These are phyloP conservation scores for Pseudoscleropodium purum DNA, from an alignment of 225 moss, liverwort and hornwort genomes.

Conservation along the genomic window DNA sequence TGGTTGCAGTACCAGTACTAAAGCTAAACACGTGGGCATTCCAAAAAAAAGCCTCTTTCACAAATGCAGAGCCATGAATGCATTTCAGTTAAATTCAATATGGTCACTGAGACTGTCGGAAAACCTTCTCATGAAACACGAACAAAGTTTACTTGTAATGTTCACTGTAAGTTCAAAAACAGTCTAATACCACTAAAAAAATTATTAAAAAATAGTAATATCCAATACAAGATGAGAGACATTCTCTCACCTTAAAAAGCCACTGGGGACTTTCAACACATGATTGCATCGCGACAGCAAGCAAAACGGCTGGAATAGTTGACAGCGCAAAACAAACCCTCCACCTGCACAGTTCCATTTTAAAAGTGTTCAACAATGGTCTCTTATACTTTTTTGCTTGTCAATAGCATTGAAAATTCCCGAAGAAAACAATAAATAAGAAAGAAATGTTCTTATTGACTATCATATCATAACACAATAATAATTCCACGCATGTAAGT, in stretches of 20 bases:
- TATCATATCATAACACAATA: too few species aligned
- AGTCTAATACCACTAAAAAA: not conserved
- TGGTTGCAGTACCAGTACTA: not conserved
- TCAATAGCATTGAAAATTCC: too few species aligned
- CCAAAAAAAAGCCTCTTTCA: not conserved
- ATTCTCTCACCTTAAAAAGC: constrained; percentile 37
- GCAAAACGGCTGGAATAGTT: constrained; percentile 27
- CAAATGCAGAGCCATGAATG: not conserved
- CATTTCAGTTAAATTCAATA: not conserved
- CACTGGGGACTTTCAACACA: constrained; percentile 52
- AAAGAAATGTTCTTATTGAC: not conserved
- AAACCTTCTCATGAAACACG: too few species aligned
- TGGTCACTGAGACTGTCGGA: too few species aligned
- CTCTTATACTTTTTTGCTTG: not conserved
- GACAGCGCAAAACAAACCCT: constrained; percentile 37
- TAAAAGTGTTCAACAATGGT: not conserved
- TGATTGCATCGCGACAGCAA: constrained; percentile 39
- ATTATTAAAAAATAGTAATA: not conserved
- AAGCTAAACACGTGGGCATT: not conserved
- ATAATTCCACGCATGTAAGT: not conserved
- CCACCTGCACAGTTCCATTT: constrained; percentile 24
- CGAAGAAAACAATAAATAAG: too few species aligned
- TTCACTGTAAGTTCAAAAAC: too few species aligned
- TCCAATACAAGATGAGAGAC: not conserved
- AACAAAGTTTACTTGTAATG: too few species aligned